Percentiles rank a stretch among this genome's conserved stretches.
Conservation (phyloP, 148 eudicot genomes). For the Dysphania ambrosioides region DNA sequence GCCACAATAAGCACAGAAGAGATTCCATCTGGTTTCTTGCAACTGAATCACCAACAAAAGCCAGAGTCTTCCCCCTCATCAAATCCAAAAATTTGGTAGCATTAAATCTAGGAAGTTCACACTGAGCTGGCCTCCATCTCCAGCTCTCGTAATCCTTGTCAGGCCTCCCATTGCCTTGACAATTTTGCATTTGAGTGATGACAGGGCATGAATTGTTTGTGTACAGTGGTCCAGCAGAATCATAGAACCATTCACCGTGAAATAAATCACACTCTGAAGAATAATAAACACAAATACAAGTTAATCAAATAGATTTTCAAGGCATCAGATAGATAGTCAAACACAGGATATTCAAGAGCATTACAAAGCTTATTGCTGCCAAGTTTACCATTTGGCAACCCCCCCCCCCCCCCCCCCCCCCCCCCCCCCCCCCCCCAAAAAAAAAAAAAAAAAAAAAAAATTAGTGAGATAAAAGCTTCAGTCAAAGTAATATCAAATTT, state of each 20-base stretch:
- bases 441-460: no score
- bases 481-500: no score
- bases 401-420: no score
- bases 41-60: conserved; percentile 87
- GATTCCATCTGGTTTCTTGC: conserved; percentile 72
- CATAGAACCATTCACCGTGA: conserved; percentile 87
- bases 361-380: no score
- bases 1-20: conserved; percentile 85
- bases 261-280: conserved; percentile 74
- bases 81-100: conserved; percentile 63
- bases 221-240: conserved; percentile 68
- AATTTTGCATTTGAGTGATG: conserved; percentile 83
- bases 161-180: conserved; percentile 98
- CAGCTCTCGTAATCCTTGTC: conserved; percentile 90
- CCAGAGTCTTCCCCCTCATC: conserved; percentile 86
- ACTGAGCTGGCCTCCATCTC: conserved; percentile 87
- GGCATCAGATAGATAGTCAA: background rate
- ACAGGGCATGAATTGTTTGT: conserved; percentile 76
- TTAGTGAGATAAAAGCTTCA: no score
- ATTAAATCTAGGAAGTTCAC: conserved; percentile 81
- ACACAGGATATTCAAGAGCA: background rate
- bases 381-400: no score
- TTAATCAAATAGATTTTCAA: no score
- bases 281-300: conserved; percentile 13
- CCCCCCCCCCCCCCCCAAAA: no score